Evolutionary conservation across 2,329 filamentous ascomycete species (phyloP).

Genomic region (Neophaeococcomyces mojaviensis): DNA sequence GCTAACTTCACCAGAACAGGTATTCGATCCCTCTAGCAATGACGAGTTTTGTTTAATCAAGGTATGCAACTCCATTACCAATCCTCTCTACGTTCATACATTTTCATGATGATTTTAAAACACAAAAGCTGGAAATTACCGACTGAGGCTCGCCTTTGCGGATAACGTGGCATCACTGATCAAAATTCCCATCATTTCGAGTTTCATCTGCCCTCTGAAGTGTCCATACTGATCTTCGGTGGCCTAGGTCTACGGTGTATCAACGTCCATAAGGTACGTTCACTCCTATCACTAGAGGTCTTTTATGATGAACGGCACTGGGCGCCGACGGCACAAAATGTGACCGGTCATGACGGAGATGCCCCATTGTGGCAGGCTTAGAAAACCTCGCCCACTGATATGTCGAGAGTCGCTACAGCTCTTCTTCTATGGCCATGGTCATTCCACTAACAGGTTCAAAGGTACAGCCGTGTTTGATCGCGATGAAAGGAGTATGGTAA

Average conservation of each 20-base stretch:
- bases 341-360: slow-evolving; percentile 68
- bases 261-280: background rate
- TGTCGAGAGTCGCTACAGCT: background rate
- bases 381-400: slow-evolving; percentile 99
- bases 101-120: slow-evolving; percentile 52
- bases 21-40: slow-evolving; percentile 1
- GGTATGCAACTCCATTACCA: too few relatives aligned
- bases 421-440: background rate
- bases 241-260: too few relatives aligned
- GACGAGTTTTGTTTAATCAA: too few relatives aligned
- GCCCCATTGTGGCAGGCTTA: slow-evolving; percentile 95
- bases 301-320: slow-evolving; percentile 90
- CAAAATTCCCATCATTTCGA: slow-evolving; percentile 10
- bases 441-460: too few relatives aligned
- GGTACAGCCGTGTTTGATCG: too few relatives aligned
- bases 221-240: background rate
- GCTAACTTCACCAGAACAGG: slow-evolving; percentile 8
- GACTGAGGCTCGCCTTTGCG: slow-evolving; percentile 71
- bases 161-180: slow-evolving; percentile 87
- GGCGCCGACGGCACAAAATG: slow-evolving; percentile 67
- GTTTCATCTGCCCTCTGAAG: background rate
- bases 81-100: slow-evolving; percentile 19
- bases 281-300: slow-evolving; percentile 10
- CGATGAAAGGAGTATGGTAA: too few relatives aligned
- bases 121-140: slow-evolving; percentile 92